These are phyloP conservation scores for Debaryomycetaceae sp. DNA, from an alignment of 1,139 yeast species.

Conservation along the genomic window DNA sequence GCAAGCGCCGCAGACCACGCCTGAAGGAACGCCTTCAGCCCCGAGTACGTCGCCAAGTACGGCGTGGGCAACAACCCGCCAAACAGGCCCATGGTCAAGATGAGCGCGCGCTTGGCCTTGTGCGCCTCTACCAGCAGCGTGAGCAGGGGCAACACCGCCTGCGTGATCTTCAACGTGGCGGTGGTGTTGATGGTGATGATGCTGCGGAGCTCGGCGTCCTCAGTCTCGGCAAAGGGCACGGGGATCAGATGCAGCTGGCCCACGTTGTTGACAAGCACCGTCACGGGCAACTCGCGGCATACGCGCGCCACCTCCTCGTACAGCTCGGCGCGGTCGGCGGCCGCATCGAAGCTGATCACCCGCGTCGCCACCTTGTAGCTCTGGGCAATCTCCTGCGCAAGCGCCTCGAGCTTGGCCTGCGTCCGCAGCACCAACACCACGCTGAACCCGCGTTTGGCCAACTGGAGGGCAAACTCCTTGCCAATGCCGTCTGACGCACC, in stretches of 20 bases:
- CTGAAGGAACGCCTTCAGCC: conserved; percentile 93
- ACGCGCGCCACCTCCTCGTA: conserved; percentile 49
- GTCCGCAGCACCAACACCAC: conserved; percentile 83
- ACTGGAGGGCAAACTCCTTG: conserved; percentile 79
- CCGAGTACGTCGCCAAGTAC: conserved; percentile 87
- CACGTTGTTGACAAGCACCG: conserved; percentile 83
- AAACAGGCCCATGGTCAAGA: conserved; percentile 94
- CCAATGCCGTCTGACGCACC: conserved; percentile 99
- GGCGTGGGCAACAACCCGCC: conserved; percentile 95
- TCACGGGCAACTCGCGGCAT: conserved; percentile 52
- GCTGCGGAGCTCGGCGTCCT: conserved; percentile 63
- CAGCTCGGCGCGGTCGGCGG: conserved; percentile 50
- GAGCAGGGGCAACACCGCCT: conserved; percentile 68
- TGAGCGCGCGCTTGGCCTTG: conserved; percentile 55
- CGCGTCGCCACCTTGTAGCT: conserved; percentile 60
- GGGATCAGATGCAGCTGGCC: conserved; percentile 96
- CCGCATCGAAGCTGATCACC: conserved; percentile 74
- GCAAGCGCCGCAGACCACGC: conserved; percentile 88
- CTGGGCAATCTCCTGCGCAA: conserved; percentile 62
- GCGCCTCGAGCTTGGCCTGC: conserved; percentile 61
- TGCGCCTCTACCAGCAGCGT: conserved; percentile 16
- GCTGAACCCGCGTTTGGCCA: conserved; percentile 83
- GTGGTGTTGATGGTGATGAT: conserved; percentile 83
- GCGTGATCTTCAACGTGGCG: conserved; percentile 82
- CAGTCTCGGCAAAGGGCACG: conserved; percentile 83